A percentile compares a stretch with the other conserved stretches of the same genome.
These are phyloP conservation scores for Ustilago trichophora DNA, from an alignment of 1,284 basidiomycete species.

Conservation along the genomic window DNA sequence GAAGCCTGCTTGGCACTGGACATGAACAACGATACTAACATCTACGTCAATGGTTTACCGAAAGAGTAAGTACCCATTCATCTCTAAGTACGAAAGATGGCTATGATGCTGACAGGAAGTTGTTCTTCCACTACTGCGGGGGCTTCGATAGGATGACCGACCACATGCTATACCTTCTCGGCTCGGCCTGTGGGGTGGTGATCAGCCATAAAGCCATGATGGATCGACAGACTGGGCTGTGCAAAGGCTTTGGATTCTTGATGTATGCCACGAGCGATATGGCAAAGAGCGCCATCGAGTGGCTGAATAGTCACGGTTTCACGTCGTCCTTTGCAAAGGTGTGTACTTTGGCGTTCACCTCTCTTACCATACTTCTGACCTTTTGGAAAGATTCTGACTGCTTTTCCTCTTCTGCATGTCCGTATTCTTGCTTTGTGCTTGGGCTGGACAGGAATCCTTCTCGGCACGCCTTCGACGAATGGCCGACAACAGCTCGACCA, in stretches of 20 bases:
- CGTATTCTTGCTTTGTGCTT: too few species aligned
- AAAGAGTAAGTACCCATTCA: slow-evolving; percentile 32
- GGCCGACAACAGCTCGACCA: slow-evolving; percentile 49
- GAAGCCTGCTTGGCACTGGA: slow-evolving; percentile 7
- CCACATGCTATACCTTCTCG: slow-evolving; percentile 46
- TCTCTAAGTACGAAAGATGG: too few species aligned
- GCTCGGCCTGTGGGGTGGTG: slow-evolving; percentile 53
- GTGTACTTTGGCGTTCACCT: not conserved
- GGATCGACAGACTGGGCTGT: slow-evolving; percentile 52
- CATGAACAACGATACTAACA: slow-evolving; percentile 42
- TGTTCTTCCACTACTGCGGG: not conserved
- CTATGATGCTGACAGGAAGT: not conserved
- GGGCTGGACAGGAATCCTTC: slow-evolving; percentile 56
- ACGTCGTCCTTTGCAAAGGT: slow-evolving; percentile 53
- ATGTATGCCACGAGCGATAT: slow-evolving; percentile 53
- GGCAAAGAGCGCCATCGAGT: slow-evolving; percentile 46
- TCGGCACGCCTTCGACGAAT: slow-evolving; percentile 50
- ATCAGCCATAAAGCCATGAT: slow-evolving; percentile 63
- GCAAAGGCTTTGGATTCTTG: slow-evolving; percentile 61
- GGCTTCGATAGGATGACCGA: slow-evolving; percentile 51
- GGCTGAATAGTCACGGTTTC: slow-evolving; percentile 48
- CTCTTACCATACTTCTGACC: not conserved
- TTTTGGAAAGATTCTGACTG: too few species aligned
- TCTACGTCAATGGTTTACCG: slow-evolving; percentile 56
- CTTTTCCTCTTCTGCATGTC: too few species aligned